Evolutionary conservation across 495 filamentous ascomycete species (phyloP).

Genomic region (Aspergillus diversus): DNA sequence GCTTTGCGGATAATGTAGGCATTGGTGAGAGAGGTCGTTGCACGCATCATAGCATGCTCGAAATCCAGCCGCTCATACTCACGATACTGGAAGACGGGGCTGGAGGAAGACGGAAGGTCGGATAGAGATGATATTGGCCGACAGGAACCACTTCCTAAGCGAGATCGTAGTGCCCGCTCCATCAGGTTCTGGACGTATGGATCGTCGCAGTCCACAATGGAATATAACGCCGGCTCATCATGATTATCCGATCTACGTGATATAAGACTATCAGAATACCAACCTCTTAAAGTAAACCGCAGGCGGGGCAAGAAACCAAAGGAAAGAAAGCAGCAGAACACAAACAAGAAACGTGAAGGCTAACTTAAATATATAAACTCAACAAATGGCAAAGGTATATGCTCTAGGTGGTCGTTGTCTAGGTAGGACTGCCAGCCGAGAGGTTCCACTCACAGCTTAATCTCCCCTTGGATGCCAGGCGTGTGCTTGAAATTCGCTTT

Average conservation of each 20-base stretch:
- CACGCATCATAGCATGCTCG: constrained; percentile 64
- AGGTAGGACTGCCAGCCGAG: constrained; percentile 29
- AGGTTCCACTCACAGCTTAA: constrained; percentile 82
- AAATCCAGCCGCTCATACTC: constrained; percentile 89
- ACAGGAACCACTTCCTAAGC: constrained; percentile 54
- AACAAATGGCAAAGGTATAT: constrained; percentile 31
- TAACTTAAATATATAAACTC: constrained; percentile 37
- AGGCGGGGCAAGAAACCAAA: constrained; percentile 22
- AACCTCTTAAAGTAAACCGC: constrained; percentile 16
- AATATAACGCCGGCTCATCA: constrained; percentile 58
- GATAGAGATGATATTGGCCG: constrained; percentile 49
- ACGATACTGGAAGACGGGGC: constrained; percentile 75
- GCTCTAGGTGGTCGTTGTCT: constrained; percentile 24
- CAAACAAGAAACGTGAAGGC: constrained; percentile 31
- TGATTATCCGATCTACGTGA: constrained; percentile 47
- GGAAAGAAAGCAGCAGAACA: constrained; percentile 22
- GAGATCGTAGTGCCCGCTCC: constrained; percentile 64
- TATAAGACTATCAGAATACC: constrained; percentile 46
- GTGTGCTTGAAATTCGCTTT: constrained; percentile 91
- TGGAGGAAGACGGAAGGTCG: constrained; percentile 44
- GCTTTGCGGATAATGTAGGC: constrained; percentile 95
- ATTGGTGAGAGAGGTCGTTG: constrained; percentile 66
- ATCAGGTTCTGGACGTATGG: constrained; percentile 84
- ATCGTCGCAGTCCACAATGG: constrained; percentile 82
- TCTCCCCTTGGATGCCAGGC: constrained; percentile 68